Evolutionary conservation across 257 asterid species (phyloP).

Genomic region (Echium plantagineum): DNA sequence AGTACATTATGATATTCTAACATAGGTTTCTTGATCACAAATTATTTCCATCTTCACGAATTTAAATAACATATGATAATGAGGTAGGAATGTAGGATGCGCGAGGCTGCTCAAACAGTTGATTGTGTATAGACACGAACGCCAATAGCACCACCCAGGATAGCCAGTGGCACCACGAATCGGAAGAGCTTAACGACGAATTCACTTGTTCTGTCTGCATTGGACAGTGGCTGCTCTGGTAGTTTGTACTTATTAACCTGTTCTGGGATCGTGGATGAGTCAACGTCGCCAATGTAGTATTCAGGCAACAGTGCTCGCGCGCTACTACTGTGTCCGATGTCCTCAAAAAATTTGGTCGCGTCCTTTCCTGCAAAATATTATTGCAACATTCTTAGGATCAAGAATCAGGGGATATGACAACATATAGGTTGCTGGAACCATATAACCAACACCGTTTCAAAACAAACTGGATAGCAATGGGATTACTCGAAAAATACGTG

Average conservation of each 20-base stretch:
- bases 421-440: not conserved
- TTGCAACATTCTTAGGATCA: not conserved
- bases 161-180: constrained; percentile 60
- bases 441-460: too few species aligned
- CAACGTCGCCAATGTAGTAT: constrained; percentile 50
- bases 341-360: constrained; percentile 80
- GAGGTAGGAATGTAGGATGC: too few species aligned
- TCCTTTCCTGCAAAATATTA: constrained; percentile 51
- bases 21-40: not conserved
- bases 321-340: constrained; percentile 72
- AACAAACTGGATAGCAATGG: too few species aligned
- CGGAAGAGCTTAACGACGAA: constrained; percentile 66
- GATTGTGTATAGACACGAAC: constrained; percentile 64
- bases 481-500: too few species aligned
- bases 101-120: constrained; percentile 26
- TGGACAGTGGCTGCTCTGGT: constrained; percentile 43
- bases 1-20: too few species aligned
- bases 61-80: not conserved
- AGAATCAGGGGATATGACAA: not conserved
- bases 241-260: constrained; percentile 32
- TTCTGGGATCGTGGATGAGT: constrained; percentile 35
- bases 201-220: constrained; percentile 49
- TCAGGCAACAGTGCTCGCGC: constrained; percentile 63
- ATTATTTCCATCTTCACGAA: not conserved
- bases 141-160: constrained; percentile 61